Evolutionary conservation across 345 rosid genomes (phyloP), one percentile per base, ranked within the genome.

Genomic region (Cardamine chenopodiifolia): DNA sequence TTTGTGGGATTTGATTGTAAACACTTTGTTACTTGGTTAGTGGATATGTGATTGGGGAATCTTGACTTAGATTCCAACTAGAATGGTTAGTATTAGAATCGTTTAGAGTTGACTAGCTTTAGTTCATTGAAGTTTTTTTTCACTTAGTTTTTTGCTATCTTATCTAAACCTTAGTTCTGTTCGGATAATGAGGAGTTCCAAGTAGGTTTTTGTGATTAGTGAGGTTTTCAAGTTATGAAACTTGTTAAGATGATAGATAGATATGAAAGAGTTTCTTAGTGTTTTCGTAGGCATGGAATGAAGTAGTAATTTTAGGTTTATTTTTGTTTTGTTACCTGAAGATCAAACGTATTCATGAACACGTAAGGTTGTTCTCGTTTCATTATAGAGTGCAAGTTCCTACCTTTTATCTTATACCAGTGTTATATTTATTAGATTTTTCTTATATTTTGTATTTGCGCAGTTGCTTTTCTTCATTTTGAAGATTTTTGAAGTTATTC

Each of bases 401-500:
- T 1, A 19, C 8, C 45, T 59, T 54, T 62, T 40, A n/a, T 42
- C 52, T 62, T 40, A 25, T 22, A 62, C 47, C 50, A 3, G 14
- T 62, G 50, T 63, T 63, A 26, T 44, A 17, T 42, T 35, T 14
- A 7, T 13, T 20, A 13, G 3, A 15, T 25, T 42, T 10, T 6
- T 26, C 3, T 26, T 64, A 17, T 47, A 39, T 10, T 63, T 8
- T 66, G 70, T 48, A 19, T 39, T 44, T 26, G 39, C 7, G 2
- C 5, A 8, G 31, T 44, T 57, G 20, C 15, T n/a, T 26, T 20
- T 28, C 45, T 26, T 70, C 7, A 13, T 5, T 70, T 29, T 44
- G 10, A 52, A 68, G 72, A 34, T 34, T 29, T 50, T 66, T 8
- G 13, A 44, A 53, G 49, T 67, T 34, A n/a, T n/a, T 26, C n/a